Evolutionary conservation across 768 basidiomycete genomes (phyloP).

Genomic region (Pisolithus sp.): DNA sequence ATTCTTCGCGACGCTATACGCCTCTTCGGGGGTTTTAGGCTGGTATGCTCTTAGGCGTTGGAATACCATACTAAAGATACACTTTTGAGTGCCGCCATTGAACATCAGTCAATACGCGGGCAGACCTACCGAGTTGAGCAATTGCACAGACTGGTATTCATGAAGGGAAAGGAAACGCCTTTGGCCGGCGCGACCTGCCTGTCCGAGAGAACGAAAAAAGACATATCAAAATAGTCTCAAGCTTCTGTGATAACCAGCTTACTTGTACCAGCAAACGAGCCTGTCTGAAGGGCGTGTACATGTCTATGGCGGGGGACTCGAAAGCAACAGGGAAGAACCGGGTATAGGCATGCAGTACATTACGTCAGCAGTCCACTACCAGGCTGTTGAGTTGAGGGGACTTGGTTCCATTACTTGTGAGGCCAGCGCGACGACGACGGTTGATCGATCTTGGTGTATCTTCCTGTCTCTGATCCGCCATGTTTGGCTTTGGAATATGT

Average conservation of each 20-base stretch:
- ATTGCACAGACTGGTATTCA: slow-evolving; percentile 94
- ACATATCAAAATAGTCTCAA: not conserved
- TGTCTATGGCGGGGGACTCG: slow-evolving; percentile 24
- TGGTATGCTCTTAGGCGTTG: slow-evolving; percentile 85
- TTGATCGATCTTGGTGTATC: slow-evolving; percentile 31
- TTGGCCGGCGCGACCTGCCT: slow-evolving; percentile 75
- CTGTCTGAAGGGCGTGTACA: slow-evolving; percentile 67
- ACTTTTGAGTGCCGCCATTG: not conserved
- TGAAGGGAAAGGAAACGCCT: slow-evolving; percentile 93
- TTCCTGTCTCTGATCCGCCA: slow-evolving; percentile 71
- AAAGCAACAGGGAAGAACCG: slow-evolving; percentile 11
- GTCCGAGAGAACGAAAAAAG: slow-evolving; percentile 1
- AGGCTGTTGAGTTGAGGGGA: slow-evolving; percentile 1
- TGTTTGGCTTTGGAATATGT: slow-evolving; percentile 38
- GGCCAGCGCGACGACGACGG: slow-evolving; percentile 81
- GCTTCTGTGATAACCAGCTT: slow-evolving; percentile 12
- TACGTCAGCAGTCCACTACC: slow-evolving; percentile 36
- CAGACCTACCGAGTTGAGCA: slow-evolving; percentile 79
- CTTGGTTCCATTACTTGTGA: slow-evolving; percentile 11
- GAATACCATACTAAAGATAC: slow-evolving; percentile 75
- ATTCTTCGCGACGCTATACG: slow-evolving; percentile 79
- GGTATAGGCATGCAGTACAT: slow-evolving; percentile 6
- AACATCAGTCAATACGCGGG: not conserved
- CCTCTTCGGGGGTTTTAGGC: slow-evolving; percentile 89
- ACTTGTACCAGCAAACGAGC: slow-evolving; percentile 61